Evolutionary conservation across 2,329 filamentous ascomycete genomes (phyloP).

Genomic region (Alternaria triticina): DNA sequence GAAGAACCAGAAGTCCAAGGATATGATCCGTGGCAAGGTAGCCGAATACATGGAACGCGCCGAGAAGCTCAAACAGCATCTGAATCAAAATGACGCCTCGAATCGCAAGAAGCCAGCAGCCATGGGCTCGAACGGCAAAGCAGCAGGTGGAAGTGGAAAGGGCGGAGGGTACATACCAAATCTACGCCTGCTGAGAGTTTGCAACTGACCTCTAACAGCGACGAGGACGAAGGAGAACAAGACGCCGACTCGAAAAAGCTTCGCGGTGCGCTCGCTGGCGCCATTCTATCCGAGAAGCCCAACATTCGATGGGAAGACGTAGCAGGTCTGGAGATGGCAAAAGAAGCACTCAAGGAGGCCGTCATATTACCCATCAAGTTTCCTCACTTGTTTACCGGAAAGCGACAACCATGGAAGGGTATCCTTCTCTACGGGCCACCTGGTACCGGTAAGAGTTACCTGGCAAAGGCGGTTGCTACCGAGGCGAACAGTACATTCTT

Average conservation of each 20-base stretch:
- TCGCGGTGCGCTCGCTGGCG: conserved; percentile 85
- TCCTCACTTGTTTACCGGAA: conserved; percentile 92
- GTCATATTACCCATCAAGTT: conserved; percentile 99
- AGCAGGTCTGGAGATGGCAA: conserved; percentile 89
- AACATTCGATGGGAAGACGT: conserved; percentile 99
- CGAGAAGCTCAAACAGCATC: conserved; percentile 94
- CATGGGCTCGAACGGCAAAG: conserved; percentile 74
- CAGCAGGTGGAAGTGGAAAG: conserved; percentile 67
- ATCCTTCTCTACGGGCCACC: conserved; percentile 96
- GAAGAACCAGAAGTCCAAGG: conserved; percentile 96
- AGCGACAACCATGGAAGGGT: conserved; percentile 97
- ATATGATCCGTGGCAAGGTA: conserved; percentile 95
- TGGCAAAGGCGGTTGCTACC: conserved; percentile 96
- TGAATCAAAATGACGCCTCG: conserved; percentile 72
- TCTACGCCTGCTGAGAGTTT: background rate
- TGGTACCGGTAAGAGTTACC: conserved; percentile 95
- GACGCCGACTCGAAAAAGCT: conserved; percentile 97
- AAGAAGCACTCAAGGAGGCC: conserved; percentile 96
- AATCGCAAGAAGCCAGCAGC: conserved; percentile 74
- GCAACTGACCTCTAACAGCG: conserved; percentile 52
- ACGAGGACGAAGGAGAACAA: conserved; percentile 65
- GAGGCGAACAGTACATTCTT: conserved; percentile 99
- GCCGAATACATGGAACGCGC: conserved; percentile 98
- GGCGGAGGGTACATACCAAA: conserved; percentile 54
- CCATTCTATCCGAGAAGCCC: conserved; percentile 92